Conservation (phyloP, 331 rosid species). For the Quercus tomentella region DNA sequence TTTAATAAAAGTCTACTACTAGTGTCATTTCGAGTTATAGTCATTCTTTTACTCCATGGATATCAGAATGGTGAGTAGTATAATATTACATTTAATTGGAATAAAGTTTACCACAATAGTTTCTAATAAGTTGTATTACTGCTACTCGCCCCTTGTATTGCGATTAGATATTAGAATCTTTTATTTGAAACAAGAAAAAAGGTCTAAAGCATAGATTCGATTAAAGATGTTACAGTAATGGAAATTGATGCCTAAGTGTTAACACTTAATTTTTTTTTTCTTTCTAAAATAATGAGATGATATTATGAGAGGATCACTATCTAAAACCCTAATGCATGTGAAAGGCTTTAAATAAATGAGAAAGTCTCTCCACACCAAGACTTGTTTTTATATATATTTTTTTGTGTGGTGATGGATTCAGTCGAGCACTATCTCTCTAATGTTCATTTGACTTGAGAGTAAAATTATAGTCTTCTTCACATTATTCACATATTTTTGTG, state of each 20-base stretch:
- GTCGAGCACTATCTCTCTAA: no score
- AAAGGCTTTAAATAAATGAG: background rate
- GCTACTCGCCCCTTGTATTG: background rate
- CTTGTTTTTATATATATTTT: no score
- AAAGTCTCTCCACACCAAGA: no score
- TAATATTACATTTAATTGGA: background rate
- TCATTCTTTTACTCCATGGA: background rate
- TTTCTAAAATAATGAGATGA: no score
- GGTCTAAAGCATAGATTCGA: conserved; percentile 29
- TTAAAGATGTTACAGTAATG: background rate
- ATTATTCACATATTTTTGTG: no score
- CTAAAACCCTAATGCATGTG: background rate
- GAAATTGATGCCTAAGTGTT: background rate
- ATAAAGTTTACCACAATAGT: background rate
- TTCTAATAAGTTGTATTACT: background rate
- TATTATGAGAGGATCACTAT: no score
- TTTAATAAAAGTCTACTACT: background rate
- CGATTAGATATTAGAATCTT: background rate
- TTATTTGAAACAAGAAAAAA: background rate
- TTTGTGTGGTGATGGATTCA: no score
- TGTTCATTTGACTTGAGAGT: no score
- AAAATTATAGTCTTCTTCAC: no score
- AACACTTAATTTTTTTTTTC: background rate
- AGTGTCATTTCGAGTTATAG: background rate
- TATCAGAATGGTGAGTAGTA: background rate